Base-by-base conservation (phyloP, 768 basidiomycete species). In the Boletus tomentosulus region DNA sequence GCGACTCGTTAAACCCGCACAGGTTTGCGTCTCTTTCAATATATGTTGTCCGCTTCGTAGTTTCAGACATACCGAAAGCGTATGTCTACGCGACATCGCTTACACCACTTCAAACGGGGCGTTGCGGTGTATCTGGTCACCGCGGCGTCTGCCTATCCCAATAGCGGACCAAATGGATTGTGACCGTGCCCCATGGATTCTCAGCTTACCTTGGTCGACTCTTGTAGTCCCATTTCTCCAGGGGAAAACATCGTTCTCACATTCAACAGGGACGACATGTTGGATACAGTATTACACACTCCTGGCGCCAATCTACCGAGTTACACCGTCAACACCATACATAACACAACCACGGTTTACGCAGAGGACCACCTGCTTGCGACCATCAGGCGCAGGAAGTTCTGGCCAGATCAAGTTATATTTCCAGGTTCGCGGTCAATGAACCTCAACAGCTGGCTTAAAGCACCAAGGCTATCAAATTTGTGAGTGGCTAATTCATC, bases 141-240 rank as follows among this genome's bases (percentile, higher is more conserved):
- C 6, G 33, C 10, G 24, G 16, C 8, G 15, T 10, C 10, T 19
- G 15, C 47, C 19, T 12, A 8, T 48, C 15, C 24, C 27, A n/a
- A 24, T 2, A n/a, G 2, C n/a, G 16, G 30, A 6, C 30, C 12
- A n/a, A n/a, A 13, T 25, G 31, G n/a, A 34, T 34, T 34, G 33
- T 13, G 5, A 34, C 33, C 13, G 12, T 34, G 33, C 13, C 33
- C 27, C 44, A 59, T 58, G 60, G 39, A 56, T 3, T 62, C 60
- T 25, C 63, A 59, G 34, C 51, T 65, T 35, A 65, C 63, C 7
- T 47, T 64, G 8, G 46, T 56, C 30, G 48, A 64, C 39, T 4
- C 41, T 12, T 3, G 2, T 11, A 4, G 22, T 8, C 50, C 19
- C 47, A 12, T 10, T 24, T 37, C 28, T 30, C n/a, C 31, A n/a